A percentile compares a stretch with the other conserved stretches of the same genome.
Conservation (phyloP, 495 filamentous ascomycete genomes). For the Xylaria longipes region DNA sequence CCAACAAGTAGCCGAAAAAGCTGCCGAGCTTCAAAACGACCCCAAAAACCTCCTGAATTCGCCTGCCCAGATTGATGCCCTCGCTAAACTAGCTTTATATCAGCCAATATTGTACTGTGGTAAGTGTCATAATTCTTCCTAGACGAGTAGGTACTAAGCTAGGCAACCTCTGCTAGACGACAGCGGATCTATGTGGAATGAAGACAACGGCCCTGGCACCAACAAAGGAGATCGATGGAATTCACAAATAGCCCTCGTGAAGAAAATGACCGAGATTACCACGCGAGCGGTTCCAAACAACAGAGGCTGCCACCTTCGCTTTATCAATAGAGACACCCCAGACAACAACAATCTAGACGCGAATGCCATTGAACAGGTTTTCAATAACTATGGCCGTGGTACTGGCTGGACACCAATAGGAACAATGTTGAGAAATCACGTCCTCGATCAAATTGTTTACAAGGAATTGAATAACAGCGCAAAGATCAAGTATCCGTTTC, state of each 20-base stretch:
- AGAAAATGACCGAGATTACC: slow-evolving; percentile 14
- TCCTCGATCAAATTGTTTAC: slow-evolving; percentile 19
- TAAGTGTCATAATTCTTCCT: slow-evolving; percentile 2
- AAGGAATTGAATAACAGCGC: background rate
- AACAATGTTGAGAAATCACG: slow-evolving; percentile 2
- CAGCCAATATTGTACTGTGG: slow-evolving; percentile 18
- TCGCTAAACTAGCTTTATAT: slow-evolving; percentile 15
- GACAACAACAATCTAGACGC: slow-evolving; percentile 1
- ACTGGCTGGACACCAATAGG: slow-evolving; percentile 22
- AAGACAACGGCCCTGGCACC: slow-evolving; percentile 20
- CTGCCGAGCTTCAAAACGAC: slow-evolving; percentile 14
- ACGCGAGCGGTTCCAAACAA: slow-evolving; percentile 19
- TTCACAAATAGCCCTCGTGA: slow-evolving; percentile 18
- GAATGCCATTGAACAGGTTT: background rate
- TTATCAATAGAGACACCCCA: slow-evolving; percentile 14
- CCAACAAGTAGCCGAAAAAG: slow-evolving; percentile 19
- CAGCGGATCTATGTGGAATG: slow-evolving; percentile 21
- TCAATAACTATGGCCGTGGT: slow-evolving; percentile 17
- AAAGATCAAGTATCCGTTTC: slow-evolving; percentile 7
- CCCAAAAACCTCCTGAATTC: slow-evolving; percentile 17
- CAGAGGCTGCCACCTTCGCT: slow-evolving; percentile 16
- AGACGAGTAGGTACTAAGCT: background rate
- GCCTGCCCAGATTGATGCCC: slow-evolving; percentile 22
- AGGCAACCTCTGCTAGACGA: background rate
- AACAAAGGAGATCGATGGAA: slow-evolving; percentile 17